Evolutionary conservation across 2,329 filamentous ascomycete genomes (phyloP), one percentile per base, ranked within the genome.

Genomic region (Lojkania enalia): DNA sequence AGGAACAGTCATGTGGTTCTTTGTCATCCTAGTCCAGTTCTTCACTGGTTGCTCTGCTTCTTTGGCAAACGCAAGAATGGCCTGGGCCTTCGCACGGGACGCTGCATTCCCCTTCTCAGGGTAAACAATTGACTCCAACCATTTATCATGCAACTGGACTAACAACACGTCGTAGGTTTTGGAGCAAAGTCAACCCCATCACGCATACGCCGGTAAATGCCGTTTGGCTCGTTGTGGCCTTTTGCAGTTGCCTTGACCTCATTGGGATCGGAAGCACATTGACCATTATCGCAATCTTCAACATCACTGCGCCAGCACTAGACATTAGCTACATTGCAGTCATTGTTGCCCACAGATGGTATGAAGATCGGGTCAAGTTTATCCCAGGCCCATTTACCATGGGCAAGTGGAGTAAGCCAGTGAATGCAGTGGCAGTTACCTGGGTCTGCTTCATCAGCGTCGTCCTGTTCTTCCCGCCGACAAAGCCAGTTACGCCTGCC

Each of bases 41-140:
- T 84, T 85, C 67, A 85, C 82, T 0, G 81, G 82, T 15, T 82
- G 80, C 42, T 79, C 80, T 14, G 82, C 82, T 3, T 82, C 85
- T 80, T 64, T 85, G 35, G 81, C 82, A 25, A 81, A 84, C 62
- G 82, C 79, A 16, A 72, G 80, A 49, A 83, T 84, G 79, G 78
- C 78, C 1, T 84, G 79, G 61, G 81, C 81, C 2, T 83, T 84
- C 63, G 72, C 81, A 14, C 73, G 81, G 25, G 81, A 84, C 51
- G 74, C 79, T 15, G 81, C 78, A 0, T 73, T 84, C n/a, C 81
- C 81, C 1, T 82, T 83, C 50, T 83, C 81, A 2, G 65, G 63
- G 77, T 81, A 69, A 48, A 63, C 59, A 32, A 15, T 5, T 19
- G 12, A 12, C 16, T 20, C 23, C 5, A 33, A 16, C 13, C 30